Percentiles rank a stretch among this genome's conserved stretches.
Evolutionary conservation across 257 asterid species (phyloP).

Genomic region (Knoxia roxburghii): DNA sequence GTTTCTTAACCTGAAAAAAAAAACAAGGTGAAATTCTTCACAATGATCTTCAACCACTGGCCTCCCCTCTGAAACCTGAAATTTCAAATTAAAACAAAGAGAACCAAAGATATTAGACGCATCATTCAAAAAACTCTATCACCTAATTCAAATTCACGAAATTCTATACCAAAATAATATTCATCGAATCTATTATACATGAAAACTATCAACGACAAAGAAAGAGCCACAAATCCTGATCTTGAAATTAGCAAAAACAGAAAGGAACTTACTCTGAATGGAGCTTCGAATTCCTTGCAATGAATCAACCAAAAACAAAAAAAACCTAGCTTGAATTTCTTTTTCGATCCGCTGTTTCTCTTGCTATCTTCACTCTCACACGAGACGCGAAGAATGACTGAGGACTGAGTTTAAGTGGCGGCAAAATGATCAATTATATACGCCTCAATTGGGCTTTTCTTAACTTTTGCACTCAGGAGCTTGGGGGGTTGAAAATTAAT

Average conservation of each 20-base stretch:
- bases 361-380: not conserved
- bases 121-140: not conserved
- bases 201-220: not conserved
- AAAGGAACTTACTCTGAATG: not conserved
- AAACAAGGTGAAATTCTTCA: not conserved
- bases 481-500: too few relatives aligned
- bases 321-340: not conserved
- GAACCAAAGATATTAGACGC: not conserved
- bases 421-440: constrained; percentile 5
- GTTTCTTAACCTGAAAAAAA: not conserved
- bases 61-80: constrained; percentile 2
- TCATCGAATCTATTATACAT: not conserved
- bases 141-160: not conserved
- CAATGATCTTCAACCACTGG: not conserved
- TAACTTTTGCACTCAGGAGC: too few relatives aligned
- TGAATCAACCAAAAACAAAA: too few relatives aligned
- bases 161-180: not conserved
- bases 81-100: not conserved
- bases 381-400: not conserved
- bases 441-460: not conserved
- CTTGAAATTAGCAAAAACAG: not conserved
- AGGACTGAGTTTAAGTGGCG: constrained; percentile 3
- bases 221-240: not conserved
- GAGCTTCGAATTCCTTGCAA: not conserved
- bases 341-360: not conserved